These are phyloP conservation scores for Patellifolia procumbens DNA, from an alignment of 179 eudicot genomes.

Conservation along the genomic window DNA sequence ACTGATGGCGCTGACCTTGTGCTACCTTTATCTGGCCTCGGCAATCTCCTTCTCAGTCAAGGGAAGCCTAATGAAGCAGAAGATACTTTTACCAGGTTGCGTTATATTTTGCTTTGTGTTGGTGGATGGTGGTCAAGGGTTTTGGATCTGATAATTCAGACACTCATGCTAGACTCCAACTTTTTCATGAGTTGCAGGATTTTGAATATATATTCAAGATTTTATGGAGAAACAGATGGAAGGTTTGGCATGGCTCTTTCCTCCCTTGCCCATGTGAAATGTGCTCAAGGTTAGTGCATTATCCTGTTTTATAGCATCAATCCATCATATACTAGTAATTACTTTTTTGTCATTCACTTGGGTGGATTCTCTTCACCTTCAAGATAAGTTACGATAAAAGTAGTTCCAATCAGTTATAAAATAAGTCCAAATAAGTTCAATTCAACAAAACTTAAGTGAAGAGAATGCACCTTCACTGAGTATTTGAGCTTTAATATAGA, in stretches of 20 bases:
- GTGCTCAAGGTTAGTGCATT: slow-evolving; percentile 68
- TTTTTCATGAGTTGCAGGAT: slow-evolving; percentile 43
- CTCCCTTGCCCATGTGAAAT: slow-evolving; percentile 76
- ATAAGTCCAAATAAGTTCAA: too few species aligned
- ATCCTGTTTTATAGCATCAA: slow-evolving; percentile 10
- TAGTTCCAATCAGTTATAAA: too few species aligned
- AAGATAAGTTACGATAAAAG: too few species aligned
- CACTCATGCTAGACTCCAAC: background rate
- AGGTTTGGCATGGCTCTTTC: slow-evolving; percentile 83
- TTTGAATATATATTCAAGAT: slow-evolving; percentile 45
- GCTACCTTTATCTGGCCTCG: slow-evolving; percentile 72
- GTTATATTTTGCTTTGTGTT: slow-evolving; percentile 16
- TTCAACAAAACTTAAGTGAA: too few species aligned
- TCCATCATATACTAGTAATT: too few species aligned
- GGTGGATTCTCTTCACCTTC: too few species aligned
- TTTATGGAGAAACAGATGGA: slow-evolving; percentile 73
- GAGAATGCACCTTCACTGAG: too few species aligned
- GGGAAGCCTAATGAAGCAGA: slow-evolving; percentile 72
- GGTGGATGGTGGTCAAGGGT: background rate
- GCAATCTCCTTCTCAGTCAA: slow-evolving; percentile 66
- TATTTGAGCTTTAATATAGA: background rate
- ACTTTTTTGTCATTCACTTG: too few species aligned
- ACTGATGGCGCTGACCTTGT: slow-evolving; percentile 55
- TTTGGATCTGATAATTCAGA: slow-evolving; percentile 1
- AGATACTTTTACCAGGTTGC: slow-evolving; percentile 53